Evolutionary conservation across 176 grass and related monocot genomes (phyloP).

Genomic region (Bothriochloa decipiens): DNA sequence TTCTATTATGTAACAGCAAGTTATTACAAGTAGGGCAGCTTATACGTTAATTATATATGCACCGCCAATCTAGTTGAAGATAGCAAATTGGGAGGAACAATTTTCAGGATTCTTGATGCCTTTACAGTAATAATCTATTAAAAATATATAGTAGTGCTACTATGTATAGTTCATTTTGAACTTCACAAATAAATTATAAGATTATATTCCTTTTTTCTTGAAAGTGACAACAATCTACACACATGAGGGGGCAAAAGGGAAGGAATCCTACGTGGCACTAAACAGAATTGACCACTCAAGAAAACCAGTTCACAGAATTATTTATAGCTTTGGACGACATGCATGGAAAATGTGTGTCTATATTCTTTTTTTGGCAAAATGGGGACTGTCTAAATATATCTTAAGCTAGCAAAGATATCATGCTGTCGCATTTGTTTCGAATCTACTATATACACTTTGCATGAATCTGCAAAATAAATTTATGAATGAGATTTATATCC

Average conservation of each 20-base stretch:
- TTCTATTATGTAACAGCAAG: not conserved
- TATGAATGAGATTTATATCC: not conserved
- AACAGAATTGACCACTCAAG: slow-evolving; percentile 23
- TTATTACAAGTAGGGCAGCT: not conserved
- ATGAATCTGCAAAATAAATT: not conserved
- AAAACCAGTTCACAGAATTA: slow-evolving; percentile 18
- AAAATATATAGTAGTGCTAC: not conserved
- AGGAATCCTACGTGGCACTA: not conserved
- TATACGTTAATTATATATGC: not conserved
- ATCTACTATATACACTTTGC: not conserved
- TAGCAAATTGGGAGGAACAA: not conserved
- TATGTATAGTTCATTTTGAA: not conserved
- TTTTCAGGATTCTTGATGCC: not conserved
- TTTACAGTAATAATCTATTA: not conserved
- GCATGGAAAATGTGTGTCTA: not conserved
- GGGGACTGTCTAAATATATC: not conserved
- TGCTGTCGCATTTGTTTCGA: not conserved
- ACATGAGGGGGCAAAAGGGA: slow-evolving; percentile 6
- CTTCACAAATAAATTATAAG: not conserved
- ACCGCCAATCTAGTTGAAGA: not conserved
- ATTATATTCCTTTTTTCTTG: not conserved
- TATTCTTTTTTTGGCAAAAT: not conserved
- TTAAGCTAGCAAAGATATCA: not conserved
- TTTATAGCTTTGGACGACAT: not conserved
- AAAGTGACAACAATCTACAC: not conserved